phyloP scores from a whole-genome alignment of 306 rosid genomes.

The Inga oerstediana region DNA sequence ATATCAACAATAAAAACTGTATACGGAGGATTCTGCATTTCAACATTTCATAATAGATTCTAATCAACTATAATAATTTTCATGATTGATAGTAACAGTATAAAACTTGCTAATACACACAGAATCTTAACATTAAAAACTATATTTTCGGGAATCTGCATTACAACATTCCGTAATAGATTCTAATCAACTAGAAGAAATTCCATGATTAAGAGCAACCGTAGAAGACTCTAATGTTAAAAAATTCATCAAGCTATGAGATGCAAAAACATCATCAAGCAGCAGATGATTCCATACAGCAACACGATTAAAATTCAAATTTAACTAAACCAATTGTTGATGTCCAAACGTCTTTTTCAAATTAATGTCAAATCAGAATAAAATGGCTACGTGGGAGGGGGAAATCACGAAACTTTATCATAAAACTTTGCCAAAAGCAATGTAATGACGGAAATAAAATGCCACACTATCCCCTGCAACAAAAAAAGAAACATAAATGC shows the following conservation, averaged over 20 bases:
- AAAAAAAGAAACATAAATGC: not conserved
- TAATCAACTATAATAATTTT: not conserved
- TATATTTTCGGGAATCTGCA: not conserved
- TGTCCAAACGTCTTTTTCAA: not conserved
- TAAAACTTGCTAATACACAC: not conserved
- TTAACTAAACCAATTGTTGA: not conserved
- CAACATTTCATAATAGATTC: not conserved
- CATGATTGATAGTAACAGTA: not conserved
- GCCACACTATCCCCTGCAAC: not conserved
- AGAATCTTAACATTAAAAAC: not conserved
- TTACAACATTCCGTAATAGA: not conserved
- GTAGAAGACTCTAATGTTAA: not conserved
- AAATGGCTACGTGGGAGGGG: not conserved
- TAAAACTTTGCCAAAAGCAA: not conserved
- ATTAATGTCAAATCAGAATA: not conserved
- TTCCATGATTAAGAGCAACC: not conserved
- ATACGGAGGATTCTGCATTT: not conserved
- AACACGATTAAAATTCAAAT: not conserved
- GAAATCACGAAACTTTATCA: not conserved
- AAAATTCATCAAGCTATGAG: not conserved
- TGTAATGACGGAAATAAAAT: not conserved
- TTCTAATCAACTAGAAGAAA: not conserved
- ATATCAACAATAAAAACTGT: not conserved
- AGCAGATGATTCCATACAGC: constrained; percentile 5
- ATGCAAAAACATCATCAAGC: not conserved